Evolutionary conservation across 176 grass and related monocot species (phyloP).

Genomic region (Typha latifolia): DNA sequence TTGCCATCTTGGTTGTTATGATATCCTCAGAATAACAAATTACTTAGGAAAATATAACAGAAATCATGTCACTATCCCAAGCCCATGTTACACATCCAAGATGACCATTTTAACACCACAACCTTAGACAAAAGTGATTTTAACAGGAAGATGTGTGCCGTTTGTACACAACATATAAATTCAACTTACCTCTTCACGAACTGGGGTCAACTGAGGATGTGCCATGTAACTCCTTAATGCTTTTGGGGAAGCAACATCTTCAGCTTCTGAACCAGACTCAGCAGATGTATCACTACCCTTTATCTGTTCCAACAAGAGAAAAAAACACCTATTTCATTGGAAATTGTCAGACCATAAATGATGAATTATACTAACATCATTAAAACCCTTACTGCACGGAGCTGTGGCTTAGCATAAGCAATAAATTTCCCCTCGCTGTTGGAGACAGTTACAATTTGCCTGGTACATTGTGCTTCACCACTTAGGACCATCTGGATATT

Average conservation of each 20-base stretch:
- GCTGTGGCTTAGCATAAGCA: conserved; percentile 61
- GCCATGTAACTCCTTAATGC: conserved; percentile 48
- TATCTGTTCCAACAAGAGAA: conserved; percentile 24
- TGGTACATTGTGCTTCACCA: conserved; percentile 69
- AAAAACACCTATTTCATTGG: too few relatives aligned
- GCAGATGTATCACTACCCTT: conserved; percentile 86
- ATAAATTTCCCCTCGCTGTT: conserved; percentile 72
- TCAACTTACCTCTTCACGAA: conserved; percentile 76
- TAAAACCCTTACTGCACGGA: conserved; percentile 19
- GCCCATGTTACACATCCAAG: too few relatives aligned
- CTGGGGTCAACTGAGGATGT: conserved; percentile 75
- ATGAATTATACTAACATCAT: neutral
- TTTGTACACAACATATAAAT: neutral
- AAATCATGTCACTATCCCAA: too few relatives aligned
- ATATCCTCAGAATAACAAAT: too few relatives aligned
- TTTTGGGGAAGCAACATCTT: conserved; percentile 70
- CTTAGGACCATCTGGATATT: conserved; percentile 74
- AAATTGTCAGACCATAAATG: too few relatives aligned
- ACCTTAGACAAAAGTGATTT: too few relatives aligned
- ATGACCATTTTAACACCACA: too few relatives aligned
- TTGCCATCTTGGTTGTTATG: too few relatives aligned
- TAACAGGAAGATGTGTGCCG: too few relatives aligned
- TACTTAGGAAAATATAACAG: too few relatives aligned
- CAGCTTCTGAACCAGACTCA: conserved; percentile 94
- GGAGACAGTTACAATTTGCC: conserved; percentile 79